Conservation (phyloP, 768 basidiomycete species). For the Tricholoma furcatifolium region DNA sequence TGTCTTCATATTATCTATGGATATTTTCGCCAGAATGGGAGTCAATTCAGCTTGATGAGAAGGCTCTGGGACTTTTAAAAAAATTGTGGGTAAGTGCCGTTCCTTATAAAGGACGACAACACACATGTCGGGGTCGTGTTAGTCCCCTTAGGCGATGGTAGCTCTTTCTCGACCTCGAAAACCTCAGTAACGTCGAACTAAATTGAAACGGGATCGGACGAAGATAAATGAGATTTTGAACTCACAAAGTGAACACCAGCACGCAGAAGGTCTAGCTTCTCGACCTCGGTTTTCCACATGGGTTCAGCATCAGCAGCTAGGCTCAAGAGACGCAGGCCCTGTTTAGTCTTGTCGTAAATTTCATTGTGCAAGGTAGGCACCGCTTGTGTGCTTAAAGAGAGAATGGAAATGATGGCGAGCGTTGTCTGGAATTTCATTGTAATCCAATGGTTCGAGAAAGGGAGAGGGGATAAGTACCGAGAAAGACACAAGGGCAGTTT, state of each 20-base stretch:
- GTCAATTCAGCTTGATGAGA: slow-evolving; percentile 28
- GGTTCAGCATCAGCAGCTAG: slow-evolving; percentile 35
- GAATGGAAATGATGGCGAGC: slow-evolving; percentile 19
- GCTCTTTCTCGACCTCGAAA: slow-evolving; percentile 31
- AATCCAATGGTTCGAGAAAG: too few relatives aligned
- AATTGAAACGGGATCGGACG: not conserved
- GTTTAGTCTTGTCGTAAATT: slow-evolving; percentile 30
- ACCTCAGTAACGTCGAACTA: slow-evolving; percentile 43
- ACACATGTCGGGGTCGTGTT: slow-evolving; percentile 28
- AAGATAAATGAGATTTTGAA: not conserved
- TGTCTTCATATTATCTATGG: slow-evolving; percentile 32
- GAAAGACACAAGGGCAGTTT: too few relatives aligned
- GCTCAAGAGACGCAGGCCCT: slow-evolving; percentile 35
- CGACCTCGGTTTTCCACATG: slow-evolving; percentile 40
- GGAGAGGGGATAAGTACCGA: too few relatives aligned
- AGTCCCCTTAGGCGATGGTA: slow-evolving; percentile 16
- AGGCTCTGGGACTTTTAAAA: slow-evolving; percentile 26
- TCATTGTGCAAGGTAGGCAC: slow-evolving; percentile 31
- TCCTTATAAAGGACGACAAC: not conserved
- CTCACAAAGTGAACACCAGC: slow-evolving; percentile 35
- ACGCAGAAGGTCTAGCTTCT: slow-evolving; percentile 34
- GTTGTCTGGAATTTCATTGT: slow-evolving; percentile 19
- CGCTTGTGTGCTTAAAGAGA: slow-evolving; percentile 24
- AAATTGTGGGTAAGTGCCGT: not conserved
- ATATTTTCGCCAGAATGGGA: slow-evolving; percentile 27